Evolutionary conservation across 495 filamentous ascomycete genomes (phyloP).

Genomic region (Daldinia vernicosa): DNA sequence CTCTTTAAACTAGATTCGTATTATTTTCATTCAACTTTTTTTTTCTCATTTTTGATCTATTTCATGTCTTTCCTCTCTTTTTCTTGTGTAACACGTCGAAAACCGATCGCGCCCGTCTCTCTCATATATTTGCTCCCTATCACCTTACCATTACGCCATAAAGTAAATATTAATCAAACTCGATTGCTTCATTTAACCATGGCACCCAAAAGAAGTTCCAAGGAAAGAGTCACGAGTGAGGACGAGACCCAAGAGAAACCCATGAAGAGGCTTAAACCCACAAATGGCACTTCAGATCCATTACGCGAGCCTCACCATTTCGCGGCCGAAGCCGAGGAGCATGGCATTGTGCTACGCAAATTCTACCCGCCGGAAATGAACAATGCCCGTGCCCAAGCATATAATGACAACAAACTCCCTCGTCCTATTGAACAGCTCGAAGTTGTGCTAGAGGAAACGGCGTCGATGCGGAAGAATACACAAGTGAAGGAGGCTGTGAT

Average conservation of each 20-base stretch:
- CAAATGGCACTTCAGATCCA: conserved; percentile 36
- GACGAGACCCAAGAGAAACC: conserved; percentile 11
- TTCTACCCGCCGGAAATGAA: conserved; percentile 90
- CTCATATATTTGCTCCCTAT: background rate
- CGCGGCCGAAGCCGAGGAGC: conserved; percentile 62
- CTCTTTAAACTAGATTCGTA: background rate
- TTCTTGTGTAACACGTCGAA: background rate
- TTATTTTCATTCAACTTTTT: background rate
- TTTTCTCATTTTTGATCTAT: background rate
- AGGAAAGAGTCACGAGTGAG: conserved; percentile 34
- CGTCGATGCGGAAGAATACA: conserved; percentile 53
- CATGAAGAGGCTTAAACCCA: conserved; percentile 41
- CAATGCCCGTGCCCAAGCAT: conserved; percentile 75
- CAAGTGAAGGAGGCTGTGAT: conserved; percentile 71
- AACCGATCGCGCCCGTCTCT: background rate
- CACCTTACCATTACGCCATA: background rate
- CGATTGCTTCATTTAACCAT: conserved; percentile 14
- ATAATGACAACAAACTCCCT: conserved; percentile 70
- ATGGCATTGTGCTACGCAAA: conserved; percentile 76
- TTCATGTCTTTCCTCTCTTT: background rate
- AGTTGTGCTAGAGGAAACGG: conserved; percentile 63
- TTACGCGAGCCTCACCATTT: conserved; percentile 54
- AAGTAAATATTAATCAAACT: background rate
- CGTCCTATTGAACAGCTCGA: conserved; percentile 74
- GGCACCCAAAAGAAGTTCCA: conserved; percentile 33